Base-by-base conservation (phyloP, 805 yeast species). In the Candida sonorensis region DNA sequence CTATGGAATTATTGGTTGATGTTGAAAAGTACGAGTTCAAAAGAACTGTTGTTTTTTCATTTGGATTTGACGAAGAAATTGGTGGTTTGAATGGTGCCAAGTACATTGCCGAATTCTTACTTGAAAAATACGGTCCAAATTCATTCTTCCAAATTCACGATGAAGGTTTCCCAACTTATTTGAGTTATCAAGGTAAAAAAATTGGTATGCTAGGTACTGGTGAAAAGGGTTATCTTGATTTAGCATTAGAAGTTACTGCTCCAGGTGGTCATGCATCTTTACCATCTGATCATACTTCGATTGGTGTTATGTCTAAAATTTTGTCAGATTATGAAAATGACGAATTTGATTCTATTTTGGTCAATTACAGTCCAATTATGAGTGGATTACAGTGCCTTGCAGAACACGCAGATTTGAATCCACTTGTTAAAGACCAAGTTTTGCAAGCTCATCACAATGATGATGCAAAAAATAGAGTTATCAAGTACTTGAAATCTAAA, bases 241-340 rank as follows among this genome's bases (percentile, higher is more conserved):
- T 69, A 3, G 39, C 48, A 18, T 61, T 80, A 25, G 62, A 64
- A 4, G 56, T 81, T 25, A 57, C 59, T 15, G 76, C 82, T 14
- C 74, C 75, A 10, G 94, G 94, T 23, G 94, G 94, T 7, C 94
- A 82, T 50, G 75, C 90, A 1, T 79, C 88, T 7, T 53, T 69
- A 11, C 92, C 94, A 7, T 90, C 88, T 2, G 77, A 72, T 33
- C 90, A 82, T 45, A 81, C 90, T 4, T 67, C 79, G 2, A 77
- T 83, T 50, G 94, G 90, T 10, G 67, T 83, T 17, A 62, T 76
- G 33, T 63, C 82, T 4, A 73, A 78, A 38, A 56, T 82, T 32
- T 64, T 77, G 7, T 55, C 59, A 7, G 40, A 53, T 10, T 59
- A 83, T 23, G 94, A 84, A 51, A 47, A 53, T 6, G 63, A 71